Evolutionary conservation across 2,329 filamentous ascomycete species (phyloP), one percentile per base, ranked within the genome.

Genomic region (Aspergillus floridensis): DNA sequence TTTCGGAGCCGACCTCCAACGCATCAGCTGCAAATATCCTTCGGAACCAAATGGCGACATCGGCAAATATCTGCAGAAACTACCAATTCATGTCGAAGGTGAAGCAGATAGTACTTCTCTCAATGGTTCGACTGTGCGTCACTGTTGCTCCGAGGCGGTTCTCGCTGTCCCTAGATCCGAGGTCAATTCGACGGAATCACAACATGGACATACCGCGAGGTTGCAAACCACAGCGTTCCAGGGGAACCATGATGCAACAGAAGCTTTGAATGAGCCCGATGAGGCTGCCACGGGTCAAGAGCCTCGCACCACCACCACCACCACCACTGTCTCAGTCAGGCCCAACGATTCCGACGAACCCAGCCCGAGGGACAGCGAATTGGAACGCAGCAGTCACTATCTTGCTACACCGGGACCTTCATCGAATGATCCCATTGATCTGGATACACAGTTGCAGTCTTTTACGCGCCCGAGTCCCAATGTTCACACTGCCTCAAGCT

Each of bases 1-100:
- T 8, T 71, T 72, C 50, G 70, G 71, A 48, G 63, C 59, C 29
- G 62, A 68, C 24, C 59, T 73, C 5, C 66, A 69, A 56, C 69
- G 70, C 29, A 69, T 66, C 10, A 51, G 55, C 24, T 66, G 68
- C 59, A 62, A 64, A 52, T 56, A 56, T 32, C 56, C 61, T 57
- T 60, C 61, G 41, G 49, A 58, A 8, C 21, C 49, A 31, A 52
- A 58, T 52, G 26, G 26, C 22, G 58, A 63, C 8, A 47, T 52
- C 21, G 53, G 57, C 26, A 60, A 59, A 35, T 56, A 60, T 38
- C 10, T 53, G 16, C 47, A 47, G 6, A 55, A 56, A 24, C 22
- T 58, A 10, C 48, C 57, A 12, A 49, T 60, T 8, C 54, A 59
- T 10, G 48, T 60, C 29, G 38, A 59, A 12, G 54, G 52, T 4